Evolutionary conservation across 495 filamentous ascomycete species (phyloP).

Genomic region (Aspergillus bridgeri): DNA sequence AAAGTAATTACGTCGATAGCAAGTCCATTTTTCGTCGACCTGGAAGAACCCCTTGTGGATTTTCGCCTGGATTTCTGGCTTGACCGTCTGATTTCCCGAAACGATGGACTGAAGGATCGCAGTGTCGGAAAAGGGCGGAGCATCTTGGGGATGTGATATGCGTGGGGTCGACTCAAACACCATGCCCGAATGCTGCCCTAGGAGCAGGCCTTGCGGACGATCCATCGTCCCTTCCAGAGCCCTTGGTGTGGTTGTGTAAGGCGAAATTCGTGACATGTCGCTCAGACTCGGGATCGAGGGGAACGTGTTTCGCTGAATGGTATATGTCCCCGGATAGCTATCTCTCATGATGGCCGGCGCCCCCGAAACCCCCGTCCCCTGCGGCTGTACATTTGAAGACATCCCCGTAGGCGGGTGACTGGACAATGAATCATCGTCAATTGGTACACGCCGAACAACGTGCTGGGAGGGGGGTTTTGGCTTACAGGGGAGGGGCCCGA

Average conservation of each 20-base stretch:
- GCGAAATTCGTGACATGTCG: slow-evolving; percentile 32
- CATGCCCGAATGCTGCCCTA: slow-evolving; percentile 25
- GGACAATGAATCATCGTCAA: slow-evolving; percentile 18
- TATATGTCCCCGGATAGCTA: slow-evolving; percentile 33
- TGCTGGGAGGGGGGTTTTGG: background rate
- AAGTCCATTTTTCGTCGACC: slow-evolving; percentile 87
- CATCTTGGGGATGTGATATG: slow-evolving; percentile 30
- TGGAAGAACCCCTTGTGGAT: slow-evolving; percentile 94
- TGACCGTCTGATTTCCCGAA: slow-evolving; percentile 60
- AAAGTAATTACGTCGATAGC: slow-evolving; percentile 94
- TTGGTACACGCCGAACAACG: slow-evolving; percentile 2
- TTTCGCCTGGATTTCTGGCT: slow-evolving; percentile 74
- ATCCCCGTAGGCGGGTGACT: slow-evolving; percentile 40
- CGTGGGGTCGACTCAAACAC: slow-evolving; percentile 34
- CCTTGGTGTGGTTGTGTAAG: slow-evolving; percentile 36
- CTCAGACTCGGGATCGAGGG: slow-evolving; percentile 32
- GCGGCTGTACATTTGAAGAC: slow-evolving; percentile 32
- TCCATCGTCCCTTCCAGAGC: slow-evolving; percentile 34
- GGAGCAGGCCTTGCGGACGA: slow-evolving; percentile 28
- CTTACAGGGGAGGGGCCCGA: slow-evolving; percentile 45
- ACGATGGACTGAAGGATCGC: slow-evolving; percentile 55
- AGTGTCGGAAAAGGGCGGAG: slow-evolving; percentile 58
- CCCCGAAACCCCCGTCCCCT: slow-evolving; percentile 23
- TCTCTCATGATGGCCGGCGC: slow-evolving; percentile 35
- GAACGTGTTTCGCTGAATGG: slow-evolving; percentile 31